Conservation (phyloP, 306 rosid species). For the Vicia sativa region DNA sequence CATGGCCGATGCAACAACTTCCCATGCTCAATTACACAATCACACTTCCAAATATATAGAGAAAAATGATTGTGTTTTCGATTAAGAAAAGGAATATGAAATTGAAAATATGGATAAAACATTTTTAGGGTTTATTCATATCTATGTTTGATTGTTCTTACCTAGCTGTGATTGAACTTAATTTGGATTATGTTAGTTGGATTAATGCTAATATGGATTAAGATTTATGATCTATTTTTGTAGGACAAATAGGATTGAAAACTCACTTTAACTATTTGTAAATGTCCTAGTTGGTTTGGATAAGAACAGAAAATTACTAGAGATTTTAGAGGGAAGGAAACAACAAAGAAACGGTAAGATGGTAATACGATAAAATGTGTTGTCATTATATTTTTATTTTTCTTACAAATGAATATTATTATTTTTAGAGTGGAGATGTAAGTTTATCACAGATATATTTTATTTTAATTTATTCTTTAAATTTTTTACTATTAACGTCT, state of each 20-base stretch:
- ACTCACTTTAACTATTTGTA: not conserved
- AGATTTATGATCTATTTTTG: slow-evolving; percentile 12
- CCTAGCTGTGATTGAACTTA: not conserved
- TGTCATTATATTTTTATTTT: no score
- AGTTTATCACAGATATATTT: no score
- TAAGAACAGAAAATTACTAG: not conserved
- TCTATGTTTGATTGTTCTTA: not conserved
- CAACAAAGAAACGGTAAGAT: no score
- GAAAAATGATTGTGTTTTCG: not conserved
- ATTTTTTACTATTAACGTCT: no score
- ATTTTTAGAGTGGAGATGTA: no score
- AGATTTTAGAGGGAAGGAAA: no score
- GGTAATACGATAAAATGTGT: no score
- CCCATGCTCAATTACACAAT: slow-evolving; percentile 48
- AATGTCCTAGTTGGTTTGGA: not conserved
- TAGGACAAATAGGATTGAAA: not conserved
- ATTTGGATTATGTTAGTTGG: slow-evolving; percentile 34
- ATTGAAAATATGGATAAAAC: slow-evolving; percentile 14
- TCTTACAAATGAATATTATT: no score
- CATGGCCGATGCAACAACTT: slow-evolving; percentile 47
- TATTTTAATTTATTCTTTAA: no score
- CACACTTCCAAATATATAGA: not conserved
- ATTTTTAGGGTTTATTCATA: not conserved
- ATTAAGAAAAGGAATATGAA: not conserved
- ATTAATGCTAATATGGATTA: slow-evolving; percentile 12